Evolutionary conservation across 2,329 filamentous ascomycete genomes (phyloP).

Genomic region (Alternaria angustiovoidea): DNA sequence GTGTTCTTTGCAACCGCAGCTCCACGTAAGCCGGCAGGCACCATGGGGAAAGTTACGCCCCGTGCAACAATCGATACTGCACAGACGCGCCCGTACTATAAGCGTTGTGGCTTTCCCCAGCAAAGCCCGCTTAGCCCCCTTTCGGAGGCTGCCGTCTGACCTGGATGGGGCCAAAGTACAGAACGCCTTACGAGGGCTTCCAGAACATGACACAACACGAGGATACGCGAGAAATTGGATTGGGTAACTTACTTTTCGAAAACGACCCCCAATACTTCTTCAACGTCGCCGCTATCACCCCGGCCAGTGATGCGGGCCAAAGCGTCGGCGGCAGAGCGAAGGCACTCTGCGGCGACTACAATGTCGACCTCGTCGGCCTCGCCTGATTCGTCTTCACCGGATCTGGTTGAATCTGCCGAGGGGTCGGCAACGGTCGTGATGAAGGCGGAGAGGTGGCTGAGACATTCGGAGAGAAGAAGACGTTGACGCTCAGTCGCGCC

Average conservation of each 20-base stretch:
- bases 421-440: slow-evolving; percentile 62
- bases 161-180: slow-evolving; percentile 10
- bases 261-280: slow-evolving; percentile 94
- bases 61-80: slow-evolving; percentile 11
- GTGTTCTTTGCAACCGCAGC: neutral
- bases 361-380: slow-evolving; percentile 71
- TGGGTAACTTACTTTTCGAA: slow-evolving; percentile 84
- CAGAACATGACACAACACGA: slow-evolving; percentile 7
- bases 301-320: slow-evolving; percentile 84
- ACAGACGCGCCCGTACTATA: slow-evolving; percentile 24
- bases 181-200: slow-evolving; percentile 8
- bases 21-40: slow-evolving; percentile 15
- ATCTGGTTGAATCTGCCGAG: slow-evolving; percentile 10
- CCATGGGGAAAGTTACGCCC: slow-evolving; percentile 6
- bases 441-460: slow-evolving; percentile 76
- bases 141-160: slow-evolving; percentile 13
- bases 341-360: slow-evolving; percentile 87
- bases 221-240: neutral
- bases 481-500: slow-evolving; percentile 91
- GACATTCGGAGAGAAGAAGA: slow-evolving; percentile 78
- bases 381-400: neutral
- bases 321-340: slow-evolving; percentile 64
- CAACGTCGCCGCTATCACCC: slow-evolving; percentile 86
- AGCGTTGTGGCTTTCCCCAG: slow-evolving; percentile 29
- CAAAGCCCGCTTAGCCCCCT: slow-evolving; percentile 5